A percentile compares a stretch with the other conserved stretches of the same genome.
Conservation (phyloP, 768 basidiomycete species). For the Russula dissimulans region DNA sequence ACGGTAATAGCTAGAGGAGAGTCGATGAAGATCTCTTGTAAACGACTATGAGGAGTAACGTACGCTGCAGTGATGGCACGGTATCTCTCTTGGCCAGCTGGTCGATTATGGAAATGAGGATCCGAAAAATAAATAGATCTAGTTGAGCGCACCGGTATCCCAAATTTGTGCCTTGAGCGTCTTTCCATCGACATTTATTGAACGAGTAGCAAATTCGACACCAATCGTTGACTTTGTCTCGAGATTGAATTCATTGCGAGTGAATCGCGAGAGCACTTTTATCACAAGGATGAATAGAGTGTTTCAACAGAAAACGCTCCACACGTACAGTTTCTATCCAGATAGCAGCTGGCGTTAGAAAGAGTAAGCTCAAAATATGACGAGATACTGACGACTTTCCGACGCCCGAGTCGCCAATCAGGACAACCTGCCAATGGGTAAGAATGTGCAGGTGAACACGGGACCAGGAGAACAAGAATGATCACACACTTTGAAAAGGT, state of each 20-base stretch:
- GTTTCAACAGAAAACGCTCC: neutral
- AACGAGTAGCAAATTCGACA: conserved; percentile 96
- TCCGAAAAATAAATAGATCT: neutral
- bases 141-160: conserved; percentile 75
- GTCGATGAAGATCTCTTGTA: neutral
- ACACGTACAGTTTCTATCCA: conserved; percentile 54
- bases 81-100: conserved; percentile 95
- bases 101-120: conserved; percentile 1
- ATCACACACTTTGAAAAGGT: conserved; percentile 85
- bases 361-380: neutral
- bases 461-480: neutral
- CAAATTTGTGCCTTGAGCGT: conserved; percentile 97
- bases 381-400: conserved; percentile 90
- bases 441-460: neutral
- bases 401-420: conserved; percentile 98
- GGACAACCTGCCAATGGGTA: conserved; percentile 60
- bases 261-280: conserved; percentile 99
- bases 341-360: conserved; percentile 1
- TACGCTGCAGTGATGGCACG: conserved; percentile 95
- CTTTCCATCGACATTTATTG: conserved; percentile 93
- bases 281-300: conserved; percentile 14
- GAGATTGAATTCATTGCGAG: conserved; percentile 97
- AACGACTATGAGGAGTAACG: conserved; percentile 26
- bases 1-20: conserved; percentile 74
- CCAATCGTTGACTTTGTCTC: conserved; percentile 99